Evolutionary conservation across 2,329 filamentous ascomycete species (phyloP).

Genomic region (Nothopassalora personata): DNA sequence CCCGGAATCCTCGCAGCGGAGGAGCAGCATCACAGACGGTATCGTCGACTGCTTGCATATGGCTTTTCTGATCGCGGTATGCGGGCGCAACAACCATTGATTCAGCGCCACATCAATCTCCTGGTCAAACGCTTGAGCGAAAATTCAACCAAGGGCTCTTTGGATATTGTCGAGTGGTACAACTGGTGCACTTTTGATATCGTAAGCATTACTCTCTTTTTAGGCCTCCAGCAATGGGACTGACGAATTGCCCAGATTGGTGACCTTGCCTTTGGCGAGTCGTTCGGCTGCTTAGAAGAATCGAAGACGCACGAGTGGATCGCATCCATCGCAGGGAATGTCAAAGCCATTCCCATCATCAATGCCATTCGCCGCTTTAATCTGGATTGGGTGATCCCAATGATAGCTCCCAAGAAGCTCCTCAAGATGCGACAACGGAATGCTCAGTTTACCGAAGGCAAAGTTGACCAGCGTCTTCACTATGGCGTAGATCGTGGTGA

Average conservation of each 20-base stretch:
- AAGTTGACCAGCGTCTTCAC: not conserved
- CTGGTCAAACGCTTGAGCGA: slow-evolving; percentile 9
- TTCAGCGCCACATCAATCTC: slow-evolving; percentile 14
- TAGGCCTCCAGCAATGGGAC: not conserved
- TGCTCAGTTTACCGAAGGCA: not conserved
- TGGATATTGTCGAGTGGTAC: slow-evolving; percentile 21
- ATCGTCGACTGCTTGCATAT: not conserved
- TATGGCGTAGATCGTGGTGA: not conserved
- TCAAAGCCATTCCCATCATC: slow-evolving; percentile 8
- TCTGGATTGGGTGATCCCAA: not conserved
- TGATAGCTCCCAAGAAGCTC: not conserved
- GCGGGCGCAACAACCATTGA: slow-evolving; percentile 14
- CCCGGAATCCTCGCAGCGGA: not conserved
- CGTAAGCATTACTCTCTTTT: slow-evolving; percentile 6
- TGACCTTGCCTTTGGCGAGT: slow-evolving; percentile 19
- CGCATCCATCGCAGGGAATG: slow-evolving; percentile 5
- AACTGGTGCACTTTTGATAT: slow-evolving; percentile 23
- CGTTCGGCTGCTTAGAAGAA: slow-evolving; percentile 11
- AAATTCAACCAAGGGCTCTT: slow-evolving; percentile 3
- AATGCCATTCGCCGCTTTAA: not conserved
- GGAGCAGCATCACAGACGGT: not conserved
- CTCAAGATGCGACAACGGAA: not conserved
- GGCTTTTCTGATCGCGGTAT: not conserved
- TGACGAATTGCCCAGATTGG: not conserved
- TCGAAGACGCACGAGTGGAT: slow-evolving; percentile 8